These are phyloP conservation scores for Lotus japonicus DNA, from an alignment of 306 rosid genomes.

Conservation along the genomic window DNA sequence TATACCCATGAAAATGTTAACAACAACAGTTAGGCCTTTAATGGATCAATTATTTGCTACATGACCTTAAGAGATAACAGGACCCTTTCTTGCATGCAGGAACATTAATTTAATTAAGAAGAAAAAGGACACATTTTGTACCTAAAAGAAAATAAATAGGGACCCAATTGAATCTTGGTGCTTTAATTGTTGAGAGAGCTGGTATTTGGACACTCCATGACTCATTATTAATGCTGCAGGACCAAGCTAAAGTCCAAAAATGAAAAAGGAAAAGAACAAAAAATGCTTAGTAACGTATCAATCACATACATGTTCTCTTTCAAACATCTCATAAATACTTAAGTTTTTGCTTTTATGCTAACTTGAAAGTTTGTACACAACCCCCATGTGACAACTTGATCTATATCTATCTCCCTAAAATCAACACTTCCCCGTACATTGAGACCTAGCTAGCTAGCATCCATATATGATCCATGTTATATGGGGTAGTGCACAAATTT, in stretches of 20 bases:
- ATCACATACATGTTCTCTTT: conserved; percentile 13
- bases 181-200: not conserved
- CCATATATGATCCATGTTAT: too few relatives aligned
- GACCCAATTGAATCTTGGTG: conserved; percentile 8
- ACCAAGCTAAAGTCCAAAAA: conserved; percentile 29
- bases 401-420: not conserved
- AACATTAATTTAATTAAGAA: not conserved
- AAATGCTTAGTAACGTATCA: conserved; percentile 20
- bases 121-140: not conserved
- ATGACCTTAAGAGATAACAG: not conserved
- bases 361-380: conserved; percentile 23
- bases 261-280: conserved; percentile 28
- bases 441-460: too few relatives aligned
- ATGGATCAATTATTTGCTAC: not conserved
- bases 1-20: too few relatives aligned
- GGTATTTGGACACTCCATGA: conserved; percentile 29
- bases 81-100: not conserved
- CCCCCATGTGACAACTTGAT: conserved; percentile 27
- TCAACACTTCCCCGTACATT: not conserved
- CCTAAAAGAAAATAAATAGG: not conserved
- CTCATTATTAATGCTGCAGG: conserved; percentile 28
- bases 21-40: too few relatives aligned
- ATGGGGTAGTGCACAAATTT: too few relatives aligned
- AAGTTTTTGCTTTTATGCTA: not conserved
- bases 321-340: conserved; percentile 12